Percentiles rank a stretch among this genome's conserved stretches.
phyloP scores from a whole-genome alignment of 1,284 basidiomycete genomes.

The Pisolithus thermaeus region DNA sequence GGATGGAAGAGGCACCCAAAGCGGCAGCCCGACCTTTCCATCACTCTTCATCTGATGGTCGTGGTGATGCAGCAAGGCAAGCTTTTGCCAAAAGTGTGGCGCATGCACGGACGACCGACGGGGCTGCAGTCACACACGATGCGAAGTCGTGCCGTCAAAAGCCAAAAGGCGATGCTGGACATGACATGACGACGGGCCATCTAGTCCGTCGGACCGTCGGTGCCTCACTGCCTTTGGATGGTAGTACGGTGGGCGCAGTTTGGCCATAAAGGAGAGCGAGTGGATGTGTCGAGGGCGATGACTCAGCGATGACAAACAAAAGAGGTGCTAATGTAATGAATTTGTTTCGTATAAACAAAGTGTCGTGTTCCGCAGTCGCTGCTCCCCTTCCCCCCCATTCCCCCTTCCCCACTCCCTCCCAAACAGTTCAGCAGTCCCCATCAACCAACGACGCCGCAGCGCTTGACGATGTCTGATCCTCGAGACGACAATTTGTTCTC shows the following conservation, averaged over 20 bases:
- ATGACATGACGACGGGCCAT: not conserved
- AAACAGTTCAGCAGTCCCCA: too few relatives aligned
- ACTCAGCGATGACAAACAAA: conserved; percentile 7
- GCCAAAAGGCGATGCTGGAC: not conserved
- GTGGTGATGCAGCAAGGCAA: not conserved
- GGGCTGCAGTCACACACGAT: not conserved
- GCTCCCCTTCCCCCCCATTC: conserved; percentile 7
- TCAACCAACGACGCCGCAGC: conserved; percentile 18
- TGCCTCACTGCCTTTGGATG: not conserved
- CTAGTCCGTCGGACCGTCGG: not conserved
- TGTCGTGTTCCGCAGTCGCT: conserved; percentile 31
- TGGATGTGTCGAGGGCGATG: not conserved
- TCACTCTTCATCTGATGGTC: not conserved
- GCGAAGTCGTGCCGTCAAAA: not conserved
- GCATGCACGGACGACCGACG: not conserved
- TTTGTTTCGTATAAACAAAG: conserved; percentile 30
- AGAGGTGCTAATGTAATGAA: conserved; percentile 29
- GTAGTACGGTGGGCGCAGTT: too few relatives aligned
- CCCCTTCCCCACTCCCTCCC: not conserved
- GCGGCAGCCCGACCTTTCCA: not conserved
- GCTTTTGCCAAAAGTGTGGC: not conserved
- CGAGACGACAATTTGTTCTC: conserved; percentile 28
- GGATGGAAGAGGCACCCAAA: not conserved
- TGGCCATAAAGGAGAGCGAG: too few relatives aligned
- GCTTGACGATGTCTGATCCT: conserved; percentile 26